Percentiles rank a stretch among this genome's conserved stretches.
Evolutionary conservation across 495 filamentous ascomycete genomes (phyloP).

Genomic region (Geoglossum glabrum): DNA sequence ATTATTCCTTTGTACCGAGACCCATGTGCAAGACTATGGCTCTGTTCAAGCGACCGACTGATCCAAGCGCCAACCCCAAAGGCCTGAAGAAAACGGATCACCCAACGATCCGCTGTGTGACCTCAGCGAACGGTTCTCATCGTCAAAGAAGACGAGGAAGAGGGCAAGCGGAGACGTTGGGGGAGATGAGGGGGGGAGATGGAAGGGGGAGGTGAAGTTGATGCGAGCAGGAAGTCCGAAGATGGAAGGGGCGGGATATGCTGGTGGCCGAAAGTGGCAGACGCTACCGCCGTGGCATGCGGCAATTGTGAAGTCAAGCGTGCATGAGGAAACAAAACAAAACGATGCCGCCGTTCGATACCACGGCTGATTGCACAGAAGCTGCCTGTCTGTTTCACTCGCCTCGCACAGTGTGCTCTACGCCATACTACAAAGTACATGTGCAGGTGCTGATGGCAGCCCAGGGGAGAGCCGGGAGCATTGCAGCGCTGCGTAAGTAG

Average conservation of each 20-base stretch:
- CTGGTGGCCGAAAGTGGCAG: background rate
- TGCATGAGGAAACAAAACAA: background rate
- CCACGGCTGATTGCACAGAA: too few species aligned
- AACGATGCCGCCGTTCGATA: too few species aligned
- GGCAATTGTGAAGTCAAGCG: background rate
- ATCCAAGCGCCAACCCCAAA: background rate
- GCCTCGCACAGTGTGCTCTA: too few species aligned
- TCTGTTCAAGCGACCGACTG: background rate
- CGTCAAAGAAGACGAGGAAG: background rate
- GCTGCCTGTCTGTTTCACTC: too few species aligned
- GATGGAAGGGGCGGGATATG: background rate
- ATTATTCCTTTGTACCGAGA: slow-evolving; percentile 1
- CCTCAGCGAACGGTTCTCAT: background rate
- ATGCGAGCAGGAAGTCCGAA: background rate
- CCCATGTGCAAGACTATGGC: background rate
- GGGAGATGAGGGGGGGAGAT: background rate
- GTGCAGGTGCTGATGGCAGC: too few species aligned
- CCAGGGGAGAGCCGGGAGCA: too few species aligned
- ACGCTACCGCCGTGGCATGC: too few species aligned
- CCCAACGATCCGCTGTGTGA: background rate
- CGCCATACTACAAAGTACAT: too few species aligned
- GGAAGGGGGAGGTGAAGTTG: background rate
- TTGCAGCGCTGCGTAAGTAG: too few species aligned
- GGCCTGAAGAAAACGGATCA: background rate
- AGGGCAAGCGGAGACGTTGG: background rate